These are phyloP conservation scores for Podospora sp. DNA, from an alignment of 495 filamentous ascomycete species.

Conservation along the genomic window DNA sequence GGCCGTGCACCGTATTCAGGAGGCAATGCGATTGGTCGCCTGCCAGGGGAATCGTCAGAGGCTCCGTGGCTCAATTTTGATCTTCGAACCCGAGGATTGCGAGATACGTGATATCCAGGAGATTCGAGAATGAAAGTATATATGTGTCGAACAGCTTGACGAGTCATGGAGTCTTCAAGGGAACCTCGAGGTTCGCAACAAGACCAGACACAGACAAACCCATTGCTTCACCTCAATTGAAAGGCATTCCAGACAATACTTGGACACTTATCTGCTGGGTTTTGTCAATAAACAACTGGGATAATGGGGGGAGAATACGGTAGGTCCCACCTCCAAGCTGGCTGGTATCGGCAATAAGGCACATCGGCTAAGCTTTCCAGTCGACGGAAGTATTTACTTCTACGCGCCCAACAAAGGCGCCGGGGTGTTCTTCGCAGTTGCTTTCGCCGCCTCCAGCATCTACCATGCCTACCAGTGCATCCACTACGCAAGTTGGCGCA, in stretches of 20 bases:
- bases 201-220: neutral
- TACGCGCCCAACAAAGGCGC: constrained; percentile 77
- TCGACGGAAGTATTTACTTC: constrained; percentile 62
- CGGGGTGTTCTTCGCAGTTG: constrained; percentile 65
- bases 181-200: neutral
- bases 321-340: constrained; percentile 15
- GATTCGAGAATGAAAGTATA: constrained; percentile 1
- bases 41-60: neutral
- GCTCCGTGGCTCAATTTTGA: neutral
- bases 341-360: no score
- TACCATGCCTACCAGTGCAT: constrained; percentile 65
- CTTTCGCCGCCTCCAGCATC: constrained; percentile 61
- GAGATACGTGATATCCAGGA: constrained; percentile 18
- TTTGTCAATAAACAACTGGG: neutral
- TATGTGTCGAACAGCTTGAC: neutral
- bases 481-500: constrained; percentile 56
- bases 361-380: no score
- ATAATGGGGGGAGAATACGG: constrained; percentile 46
- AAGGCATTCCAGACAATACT: neutral
- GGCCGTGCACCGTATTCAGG: constrained; percentile 27
- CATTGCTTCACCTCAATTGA: neutral
- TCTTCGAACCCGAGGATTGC: constrained; percentile 6
- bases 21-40: constrained; percentile 31
- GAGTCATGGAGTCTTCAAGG: neutral
- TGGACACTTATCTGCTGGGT: neutral